Base-by-base conservation (phyloP, 2,329 filamentous ascomycete genomes). In the Colletotrichum gigasporum region DNA sequence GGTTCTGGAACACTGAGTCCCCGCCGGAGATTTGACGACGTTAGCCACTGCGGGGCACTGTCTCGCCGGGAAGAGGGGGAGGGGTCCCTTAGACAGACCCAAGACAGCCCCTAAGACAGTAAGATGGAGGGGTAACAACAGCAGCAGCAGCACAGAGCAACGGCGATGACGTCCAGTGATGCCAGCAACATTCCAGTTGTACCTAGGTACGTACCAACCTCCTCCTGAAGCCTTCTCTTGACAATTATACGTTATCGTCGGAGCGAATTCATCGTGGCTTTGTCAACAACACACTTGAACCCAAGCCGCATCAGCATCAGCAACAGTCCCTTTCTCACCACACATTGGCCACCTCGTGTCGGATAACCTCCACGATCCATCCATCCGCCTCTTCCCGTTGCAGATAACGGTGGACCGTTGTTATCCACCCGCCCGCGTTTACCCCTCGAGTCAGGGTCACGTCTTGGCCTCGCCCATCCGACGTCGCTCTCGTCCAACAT, bases 351-450 rank as follows among this genome's bases (percentile, higher is more conserved):
- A n/a, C n/a, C n/a, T n/a, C n/a, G n/a, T n/a, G n/a, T n/a, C n/a
- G n/a, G 28, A 39, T 37, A n/a, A n/a, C 55, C 55, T 45, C 45
- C 61, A 24, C 48, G 47, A 60, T 60, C 35, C n/a, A n/a, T n/a
- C n/a, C n/a, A n/a, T n/a, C 5, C 50, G 28, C 45, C 28, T 37
- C 48, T 39, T 39, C 53, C 53, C 53, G 26, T 35, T 54, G 55
- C 61, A 61, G 56, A 64, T 64, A 64, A 61, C 56, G 50, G 61
- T 59, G 61, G 61, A 51, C 48, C 61, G 16, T 53, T 16, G 12
- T 28, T 63, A 61, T 60, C 61, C 61, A 64, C 61, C 57, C 35
- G 41, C 48, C 56, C 56, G 56, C 61, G 48, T 50, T 54, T 14
- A 20, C 48, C 54, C 26, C 61, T 61, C 61, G 61, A 61, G 61